These are phyloP conservation scores for Phytophthora tubulina DNA, from an alignment of 352 stramenopile species.

Conservation along the genomic window DNA sequence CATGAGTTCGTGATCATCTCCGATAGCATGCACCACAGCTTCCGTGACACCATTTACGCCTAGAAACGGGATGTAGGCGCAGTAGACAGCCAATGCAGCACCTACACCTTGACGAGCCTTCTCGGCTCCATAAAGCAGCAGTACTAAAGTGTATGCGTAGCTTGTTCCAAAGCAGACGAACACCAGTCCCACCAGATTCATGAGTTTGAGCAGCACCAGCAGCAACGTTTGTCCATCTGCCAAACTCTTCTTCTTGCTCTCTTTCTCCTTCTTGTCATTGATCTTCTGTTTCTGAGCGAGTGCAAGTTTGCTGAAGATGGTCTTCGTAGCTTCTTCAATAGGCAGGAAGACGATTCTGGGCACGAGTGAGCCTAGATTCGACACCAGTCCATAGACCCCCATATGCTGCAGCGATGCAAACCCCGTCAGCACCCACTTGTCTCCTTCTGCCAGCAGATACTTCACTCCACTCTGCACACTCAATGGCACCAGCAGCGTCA, in stretches of 20 bases:
- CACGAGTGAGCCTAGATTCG: conserved; percentile 95
- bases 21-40: conserved; percentile 95
- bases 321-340: conserved; percentile 96
- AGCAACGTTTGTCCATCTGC: conserved; percentile 60
- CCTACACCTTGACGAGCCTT: conserved; percentile 70
- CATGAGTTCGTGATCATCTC: conserved; percentile 74
- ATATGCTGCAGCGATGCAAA: conserved; percentile 94
- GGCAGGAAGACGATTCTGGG: conserved; percentile 96
- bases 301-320: conserved; percentile 94
- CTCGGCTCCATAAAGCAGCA: conserved; percentile 82
- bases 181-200: conserved; percentile 85
- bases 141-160: conserved; percentile 83
- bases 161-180: conserved; percentile 88
- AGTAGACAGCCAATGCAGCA: conserved; percentile 82
- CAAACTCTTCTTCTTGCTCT: conserved; percentile 42
- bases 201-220: conserved; percentile 83
- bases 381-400: conserved; percentile 96
- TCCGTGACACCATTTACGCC: conserved; percentile 97
- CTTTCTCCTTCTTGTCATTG: conserved; percentile 15
- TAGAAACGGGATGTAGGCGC: conserved; percentile 96
- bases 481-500: conserved; percentile 76
- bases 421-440: conserved; percentile 95
- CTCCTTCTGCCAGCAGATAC: conserved; percentile 96
- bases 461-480: conserved; percentile 96
- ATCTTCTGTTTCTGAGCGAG: conserved; percentile 37